phyloP scores from a whole-genome alignment of 305 asterid genomes.

The Plantago lanceolata region DNA sequence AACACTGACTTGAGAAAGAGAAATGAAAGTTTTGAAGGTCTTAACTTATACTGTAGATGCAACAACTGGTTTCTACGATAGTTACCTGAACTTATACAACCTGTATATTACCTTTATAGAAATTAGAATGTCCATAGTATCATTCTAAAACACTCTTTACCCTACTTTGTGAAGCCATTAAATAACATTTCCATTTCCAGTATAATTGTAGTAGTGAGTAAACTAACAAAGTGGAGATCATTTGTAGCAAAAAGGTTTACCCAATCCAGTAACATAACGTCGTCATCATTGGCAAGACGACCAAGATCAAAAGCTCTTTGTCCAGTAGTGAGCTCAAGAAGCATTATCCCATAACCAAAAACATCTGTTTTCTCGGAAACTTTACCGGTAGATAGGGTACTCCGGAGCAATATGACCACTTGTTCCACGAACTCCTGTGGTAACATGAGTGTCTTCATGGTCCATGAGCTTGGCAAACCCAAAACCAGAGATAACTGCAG shows the following conservation, averaged over 20 bases:
- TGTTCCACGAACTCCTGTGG: neutral
- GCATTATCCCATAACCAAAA: neutral
- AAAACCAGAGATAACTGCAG: neutral
- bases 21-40: too few species aligned
- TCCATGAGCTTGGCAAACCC: neutral
- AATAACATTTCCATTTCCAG: too few species aligned
- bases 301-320: neutral
- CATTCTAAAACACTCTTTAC: too few species aligned
- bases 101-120: too few species aligned
- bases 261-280: neutral
- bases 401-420: neutral
- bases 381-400: neutral
- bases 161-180: too few species aligned
- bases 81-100: too few species aligned
- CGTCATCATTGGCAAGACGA: neutral
- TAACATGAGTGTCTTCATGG: neutral
- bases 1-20: too few species aligned
- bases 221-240: too few species aligned
- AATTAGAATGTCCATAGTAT: too few species aligned
- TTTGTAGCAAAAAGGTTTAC: neutral
- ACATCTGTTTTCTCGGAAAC: neutral
- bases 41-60: too few species aligned
- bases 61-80: too few species aligned
- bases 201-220: too few species aligned
- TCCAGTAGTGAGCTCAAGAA: slow-evolving; percentile 6